A percentile compares a stretch with the other conserved stretches of the same genome.
These are phyloP conservation scores for Falciphora oryzae DNA, from an alignment of 2,329 filamentous ascomycete species.

Conservation along the genomic window DNA sequence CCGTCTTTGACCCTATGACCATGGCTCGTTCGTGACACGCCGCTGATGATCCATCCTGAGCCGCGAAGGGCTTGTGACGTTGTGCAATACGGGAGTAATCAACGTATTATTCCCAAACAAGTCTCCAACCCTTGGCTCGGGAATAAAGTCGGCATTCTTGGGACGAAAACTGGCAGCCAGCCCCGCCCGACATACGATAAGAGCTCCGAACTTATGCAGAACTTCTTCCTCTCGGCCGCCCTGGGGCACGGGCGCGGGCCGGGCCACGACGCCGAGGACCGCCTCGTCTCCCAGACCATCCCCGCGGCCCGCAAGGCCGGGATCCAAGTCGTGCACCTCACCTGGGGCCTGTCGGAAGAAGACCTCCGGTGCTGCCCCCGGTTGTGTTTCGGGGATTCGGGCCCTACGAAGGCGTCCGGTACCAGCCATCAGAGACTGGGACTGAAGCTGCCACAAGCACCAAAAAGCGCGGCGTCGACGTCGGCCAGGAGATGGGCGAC, in stretches of 20 bases:
- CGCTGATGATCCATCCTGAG: no score
- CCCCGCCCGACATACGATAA: no score
- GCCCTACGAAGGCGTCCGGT: no score
- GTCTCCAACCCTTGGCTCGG: no score
- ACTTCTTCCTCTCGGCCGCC: constrained; percentile 29
- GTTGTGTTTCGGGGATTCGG: constrained; percentile 42
- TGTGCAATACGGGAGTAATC: no score
- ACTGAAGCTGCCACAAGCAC: background rate
- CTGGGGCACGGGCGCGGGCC: constrained; percentile 23
- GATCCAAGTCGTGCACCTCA: constrained; percentile 42
- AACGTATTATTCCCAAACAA: no score
- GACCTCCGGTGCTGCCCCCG: constrained; percentile 46
- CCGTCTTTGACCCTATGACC: no score
- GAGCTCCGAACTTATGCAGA: constrained; percentile 24
- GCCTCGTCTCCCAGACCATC: constrained; percentile 2
- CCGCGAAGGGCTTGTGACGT: no score
- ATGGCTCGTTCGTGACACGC: no score
- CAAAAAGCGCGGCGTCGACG: constrained; percentile 37
- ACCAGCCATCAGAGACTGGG: constrained; percentile 12
- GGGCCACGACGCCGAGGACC: constrained; percentile 25
- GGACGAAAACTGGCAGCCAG: no score
- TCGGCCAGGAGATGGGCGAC: constrained; percentile 30
- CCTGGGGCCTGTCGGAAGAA: constrained; percentile 50
- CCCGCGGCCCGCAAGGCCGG: constrained; percentile 10
- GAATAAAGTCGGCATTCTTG: no score